phyloP scores from a whole-genome alignment of 306 rosid genomes.

The Pterocarpus santalinus region DNA sequence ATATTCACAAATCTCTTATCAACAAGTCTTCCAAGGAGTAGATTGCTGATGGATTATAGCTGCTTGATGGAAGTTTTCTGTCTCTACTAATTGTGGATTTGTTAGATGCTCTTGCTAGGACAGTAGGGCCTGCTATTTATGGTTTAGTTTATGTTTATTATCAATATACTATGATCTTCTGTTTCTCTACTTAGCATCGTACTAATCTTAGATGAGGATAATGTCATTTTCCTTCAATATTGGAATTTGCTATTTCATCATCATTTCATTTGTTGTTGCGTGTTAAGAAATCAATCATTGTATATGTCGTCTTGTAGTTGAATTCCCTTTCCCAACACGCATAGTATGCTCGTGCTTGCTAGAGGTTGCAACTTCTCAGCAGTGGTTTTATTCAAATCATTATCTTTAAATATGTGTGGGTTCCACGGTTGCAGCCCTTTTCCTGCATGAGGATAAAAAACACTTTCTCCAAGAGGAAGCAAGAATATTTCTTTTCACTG shows the following conservation, averaged over 20 bases:
- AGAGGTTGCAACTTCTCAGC: not conserved
- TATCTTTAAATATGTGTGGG: not conserved
- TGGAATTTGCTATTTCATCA: constrained; percentile 25
- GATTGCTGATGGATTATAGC: constrained; percentile 36
- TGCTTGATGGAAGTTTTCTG: constrained; percentile 30
- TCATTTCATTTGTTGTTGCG: constrained; percentile 6
- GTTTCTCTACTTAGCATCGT: constrained; percentile 45
- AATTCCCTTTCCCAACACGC: not conserved
- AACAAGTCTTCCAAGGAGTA: constrained; percentile 84
- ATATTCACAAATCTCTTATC: constrained; percentile 81
- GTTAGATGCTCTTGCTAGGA: constrained; percentile 32
- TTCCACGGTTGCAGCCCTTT: not conserved
- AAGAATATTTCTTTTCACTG: not conserved
- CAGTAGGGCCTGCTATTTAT: constrained; percentile 46
- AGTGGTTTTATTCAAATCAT: not conserved
- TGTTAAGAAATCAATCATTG: constrained; percentile 23
- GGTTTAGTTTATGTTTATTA: constrained; percentile 43
- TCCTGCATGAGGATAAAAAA: not conserved
- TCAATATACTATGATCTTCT: constrained; percentile 41
- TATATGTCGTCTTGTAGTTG: not conserved
- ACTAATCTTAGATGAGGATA: constrained; percentile 43
- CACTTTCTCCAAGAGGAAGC: constrained; percentile 5
- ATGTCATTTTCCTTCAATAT: constrained; percentile 39
- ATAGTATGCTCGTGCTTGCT: not conserved
- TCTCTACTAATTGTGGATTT: constrained; percentile 44